Evolutionary conservation across 129 eudicot genomes (phyloP).

Genomic region (Sambucus nigra): DNA sequence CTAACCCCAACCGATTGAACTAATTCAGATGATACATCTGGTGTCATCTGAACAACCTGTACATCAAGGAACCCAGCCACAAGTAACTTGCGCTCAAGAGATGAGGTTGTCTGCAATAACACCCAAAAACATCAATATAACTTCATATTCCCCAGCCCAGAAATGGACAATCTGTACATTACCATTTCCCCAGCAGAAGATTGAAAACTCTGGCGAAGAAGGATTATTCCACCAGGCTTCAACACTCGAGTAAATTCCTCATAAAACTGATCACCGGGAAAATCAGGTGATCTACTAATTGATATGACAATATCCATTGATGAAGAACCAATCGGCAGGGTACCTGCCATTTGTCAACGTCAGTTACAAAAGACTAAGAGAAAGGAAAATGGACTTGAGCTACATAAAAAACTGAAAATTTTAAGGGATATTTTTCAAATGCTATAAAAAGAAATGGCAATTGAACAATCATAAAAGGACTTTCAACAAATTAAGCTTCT

Average conservation of each 20-base stretch:
- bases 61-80: constrained; percentile 63
- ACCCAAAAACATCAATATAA: constrained; percentile 2
- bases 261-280: constrained; percentile 46
- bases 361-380: neutral
- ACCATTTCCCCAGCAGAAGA: constrained; percentile 24
- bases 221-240: constrained; percentile 71
- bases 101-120: constrained; percentile 39
- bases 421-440: neutral
- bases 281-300: constrained; percentile 35
- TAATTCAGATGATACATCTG: constrained; percentile 18
- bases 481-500: no score
- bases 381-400: no score
- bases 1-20: constrained; percentile 43
- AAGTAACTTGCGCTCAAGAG: constrained; percentile 47
- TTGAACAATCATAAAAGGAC: no score
- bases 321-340: constrained; percentile 44
- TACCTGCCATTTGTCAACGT: constrained; percentile 27
- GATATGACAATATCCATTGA: constrained; percentile 38
- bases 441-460: no score
- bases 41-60: constrained; percentile 19
- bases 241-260: constrained; percentile 45
- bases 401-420: no score
- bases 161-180: constrained; percentile 6
- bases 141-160: neutral
- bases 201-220: constrained; percentile 25